Base-by-base conservation (phyloP, 1,139 yeast genomes). In the Diutina pseudorugosa region DNA sequence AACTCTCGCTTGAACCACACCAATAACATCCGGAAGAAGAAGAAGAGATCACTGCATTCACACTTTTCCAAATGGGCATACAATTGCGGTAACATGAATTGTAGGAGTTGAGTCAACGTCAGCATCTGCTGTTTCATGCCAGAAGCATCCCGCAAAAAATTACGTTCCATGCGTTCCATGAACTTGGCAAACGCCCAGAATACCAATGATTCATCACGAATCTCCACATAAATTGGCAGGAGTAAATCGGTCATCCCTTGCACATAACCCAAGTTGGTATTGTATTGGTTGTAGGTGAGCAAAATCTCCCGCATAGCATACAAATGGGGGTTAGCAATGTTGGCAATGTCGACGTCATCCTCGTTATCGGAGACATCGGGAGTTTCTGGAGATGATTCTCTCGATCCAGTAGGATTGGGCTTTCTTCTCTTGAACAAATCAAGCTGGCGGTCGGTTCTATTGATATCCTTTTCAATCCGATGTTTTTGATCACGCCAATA, bases 241-340 rank as follows among this genome's bases (percentile, higher is more conserved):
- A 94, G 71, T 53, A 93, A 71, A 65, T 93, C 99, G 8, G 95
- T 83, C 99, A 93, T 93, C 1, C 99, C 99, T 68, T 93, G 99
- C 21, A 93, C 96, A 62, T 93, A 93, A 0, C 98, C 98, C 59
- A 94, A 69, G 58, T 89, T 85, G 51, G 72, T 74, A 65, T 93
- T 93, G 65, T 82, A 79, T 65, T 87, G 91, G 65, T 93, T 91
- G 62, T 85, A 93, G 1, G 97, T 88, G 54, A 89, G 75, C 47
- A 93, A 73, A 57, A 94, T 85, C 59, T 87, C 91, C 60, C 90
- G 79, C 71, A 93, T 71, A 52, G 72, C 77, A 57, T 79, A 76
- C 56, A 93, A 71, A 66, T 93, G 91, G 11, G 82, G 80, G 60
- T 85, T 85, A 52, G 68, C 72, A 52, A 87, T 79, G 57, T 79